Conservation (phyloP, 768 basidiomycete genomes). For the Termitomyces sp. region DNA sequence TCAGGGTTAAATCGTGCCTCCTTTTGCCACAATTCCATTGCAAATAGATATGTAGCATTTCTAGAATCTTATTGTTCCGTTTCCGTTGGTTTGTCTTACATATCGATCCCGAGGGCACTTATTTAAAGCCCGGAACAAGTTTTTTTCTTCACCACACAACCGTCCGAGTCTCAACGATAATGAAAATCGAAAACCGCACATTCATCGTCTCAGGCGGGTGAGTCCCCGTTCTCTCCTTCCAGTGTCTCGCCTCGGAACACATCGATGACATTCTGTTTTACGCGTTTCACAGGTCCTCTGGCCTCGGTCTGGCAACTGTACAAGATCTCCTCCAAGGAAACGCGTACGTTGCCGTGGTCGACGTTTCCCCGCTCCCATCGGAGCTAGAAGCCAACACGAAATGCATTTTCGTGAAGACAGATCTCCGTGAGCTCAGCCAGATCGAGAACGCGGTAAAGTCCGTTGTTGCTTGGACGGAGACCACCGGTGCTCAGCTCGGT, state of each 20-base stretch:
- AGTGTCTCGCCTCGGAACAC: background rate
- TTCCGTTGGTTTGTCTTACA: too few species aligned
- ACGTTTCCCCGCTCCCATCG: constrained; percentile 37
- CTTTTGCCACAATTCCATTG: background rate
- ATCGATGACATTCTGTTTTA: background rate
- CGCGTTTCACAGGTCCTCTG: constrained; percentile 41
- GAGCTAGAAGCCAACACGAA: constrained; percentile 18
- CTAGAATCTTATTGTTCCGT: too few species aligned
- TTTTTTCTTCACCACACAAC: too few species aligned
- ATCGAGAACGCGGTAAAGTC: constrained; percentile 35
- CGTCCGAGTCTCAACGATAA: background rate
- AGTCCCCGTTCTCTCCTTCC: background rate
- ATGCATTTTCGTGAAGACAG: constrained; percentile 37
- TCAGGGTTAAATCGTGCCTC: background rate
- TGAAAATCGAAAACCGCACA: background rate
- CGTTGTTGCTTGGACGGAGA: constrained; percentile 36
- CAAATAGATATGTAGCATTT: too few species aligned
- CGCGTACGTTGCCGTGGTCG: constrained; percentile 50
- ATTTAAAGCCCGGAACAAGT: too few species aligned
- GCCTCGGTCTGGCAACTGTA: constrained; percentile 53
- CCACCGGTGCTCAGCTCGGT: constrained; percentile 44
- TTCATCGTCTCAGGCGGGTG: constrained; percentile 1
- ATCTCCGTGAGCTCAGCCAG: constrained; percentile 35
- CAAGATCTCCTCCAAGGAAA: constrained; percentile 38
- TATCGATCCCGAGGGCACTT: too few species aligned